Conservation (phyloP, 2,329 filamentous ascomycete genomes). For the Aspergillus fijiensis region DNA sequence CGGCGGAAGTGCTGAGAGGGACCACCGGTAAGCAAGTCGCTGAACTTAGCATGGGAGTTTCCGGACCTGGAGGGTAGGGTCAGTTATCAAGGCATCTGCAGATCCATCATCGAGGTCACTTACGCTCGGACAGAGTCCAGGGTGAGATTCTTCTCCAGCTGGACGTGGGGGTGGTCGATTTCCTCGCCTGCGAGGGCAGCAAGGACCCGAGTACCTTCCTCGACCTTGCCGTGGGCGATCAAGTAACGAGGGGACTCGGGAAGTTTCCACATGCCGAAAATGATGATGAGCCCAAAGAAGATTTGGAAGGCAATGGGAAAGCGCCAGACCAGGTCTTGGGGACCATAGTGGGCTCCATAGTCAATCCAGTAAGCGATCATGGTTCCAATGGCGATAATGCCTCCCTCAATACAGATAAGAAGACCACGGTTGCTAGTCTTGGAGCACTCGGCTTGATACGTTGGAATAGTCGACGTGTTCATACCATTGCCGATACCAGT, state of each 20-base stretch:
- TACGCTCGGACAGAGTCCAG: conserved; percentile 16
- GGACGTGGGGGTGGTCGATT: conserved; percentile 11
- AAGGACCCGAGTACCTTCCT: conserved; percentile 15
- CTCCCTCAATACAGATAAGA: conserved; percentile 21
- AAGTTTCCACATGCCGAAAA: conserved; percentile 18
- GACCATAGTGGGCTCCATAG: conserved; percentile 16
- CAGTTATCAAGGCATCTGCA: neutral
- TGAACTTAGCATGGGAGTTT: conserved; percentile 4
- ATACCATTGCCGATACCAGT: conserved; percentile 23
- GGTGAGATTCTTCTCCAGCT: conserved; percentile 14
- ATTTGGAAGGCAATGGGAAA: conserved; percentile 23
- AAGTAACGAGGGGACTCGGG: conserved; percentile 21
- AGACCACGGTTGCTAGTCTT: conserved; percentile 21
- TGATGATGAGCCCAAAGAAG: conserved; percentile 19
- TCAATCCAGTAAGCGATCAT: conserved; percentile 22
- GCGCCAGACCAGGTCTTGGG: conserved; percentile 17
- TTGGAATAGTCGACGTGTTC: conserved; percentile 22
- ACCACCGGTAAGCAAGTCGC: conserved; percentile 16
- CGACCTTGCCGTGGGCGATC: conserved; percentile 17
- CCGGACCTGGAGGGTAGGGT: conserved; percentile 4
- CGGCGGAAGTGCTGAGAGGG: conserved; percentile 17
- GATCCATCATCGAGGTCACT: neutral
- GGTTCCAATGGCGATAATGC: conserved; percentile 19
- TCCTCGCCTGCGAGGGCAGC: conserved; percentile 13
- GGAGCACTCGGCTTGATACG: conserved; percentile 22